These are phyloP conservation scores for thale cress (Arabidopsis thaliana) DNA, from an alignment of 345 rosid species.

Conservation along the genomic window DNA sequence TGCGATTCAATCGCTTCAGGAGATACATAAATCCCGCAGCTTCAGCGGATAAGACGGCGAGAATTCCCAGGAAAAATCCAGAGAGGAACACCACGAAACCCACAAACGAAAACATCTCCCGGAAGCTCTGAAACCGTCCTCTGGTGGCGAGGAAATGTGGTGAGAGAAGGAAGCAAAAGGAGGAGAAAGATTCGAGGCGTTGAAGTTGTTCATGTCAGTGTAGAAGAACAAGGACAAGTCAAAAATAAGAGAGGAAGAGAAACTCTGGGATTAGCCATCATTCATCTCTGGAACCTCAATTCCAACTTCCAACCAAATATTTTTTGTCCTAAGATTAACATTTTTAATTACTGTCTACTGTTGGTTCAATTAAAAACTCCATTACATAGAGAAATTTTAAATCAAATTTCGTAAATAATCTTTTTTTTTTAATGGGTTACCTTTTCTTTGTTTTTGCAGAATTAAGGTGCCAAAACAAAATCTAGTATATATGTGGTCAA, in stretches of 20 bases:
- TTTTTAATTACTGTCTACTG: background rate
- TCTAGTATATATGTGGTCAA: background rate
- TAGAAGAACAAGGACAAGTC: background rate
- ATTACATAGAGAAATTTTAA: no score
- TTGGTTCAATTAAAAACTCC: background rate
- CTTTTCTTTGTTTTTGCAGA: background rate
- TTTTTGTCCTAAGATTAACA: background rate
- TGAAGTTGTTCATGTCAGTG: slow-evolving; percentile 41
- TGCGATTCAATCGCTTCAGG: slow-evolving; percentile 50
- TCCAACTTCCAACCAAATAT: slow-evolving; percentile 34
- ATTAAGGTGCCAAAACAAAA: background rate
- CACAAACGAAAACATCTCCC: slow-evolving; percentile 40
- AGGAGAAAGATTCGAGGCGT: slow-evolving; percentile 37
- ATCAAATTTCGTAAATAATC: no score
- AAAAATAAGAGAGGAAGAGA: background rate
- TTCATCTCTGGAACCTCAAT: slow-evolving; percentile 32
- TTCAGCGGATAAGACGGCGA: slow-evolving; percentile 48
- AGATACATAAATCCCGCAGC: slow-evolving; percentile 48
- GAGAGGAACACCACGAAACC: slow-evolving; percentile 44
- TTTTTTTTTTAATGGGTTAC: no score
- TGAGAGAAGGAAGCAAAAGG: background rate
- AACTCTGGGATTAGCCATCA: slow-evolving; percentile 35
- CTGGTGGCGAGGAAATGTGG: slow-evolving; percentile 10
- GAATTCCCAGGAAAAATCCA: slow-evolving; percentile 56
- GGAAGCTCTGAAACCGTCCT: background rate